These are phyloP conservation scores for Pezicula neosporulosa DNA, from an alignment of 2,329 filamentous ascomycete species.

Conservation along the genomic window DNA sequence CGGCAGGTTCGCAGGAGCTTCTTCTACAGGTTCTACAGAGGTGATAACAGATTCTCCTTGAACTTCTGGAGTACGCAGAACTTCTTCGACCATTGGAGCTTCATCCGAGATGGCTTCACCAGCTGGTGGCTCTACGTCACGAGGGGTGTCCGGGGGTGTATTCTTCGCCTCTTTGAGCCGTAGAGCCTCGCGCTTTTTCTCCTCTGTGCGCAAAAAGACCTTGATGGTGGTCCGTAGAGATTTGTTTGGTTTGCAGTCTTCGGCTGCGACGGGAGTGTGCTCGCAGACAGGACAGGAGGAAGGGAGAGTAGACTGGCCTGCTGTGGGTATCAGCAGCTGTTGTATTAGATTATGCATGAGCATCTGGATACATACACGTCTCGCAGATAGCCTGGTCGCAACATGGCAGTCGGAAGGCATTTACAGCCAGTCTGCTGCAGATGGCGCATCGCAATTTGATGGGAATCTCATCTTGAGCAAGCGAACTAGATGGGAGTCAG, in stretches of 20 bases:
- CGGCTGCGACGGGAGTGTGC: conserved; percentile 81
- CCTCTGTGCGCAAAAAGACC: conserved; percentile 84
- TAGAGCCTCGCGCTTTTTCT: conserved; percentile 78
- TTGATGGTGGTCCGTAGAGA: conserved; percentile 88
- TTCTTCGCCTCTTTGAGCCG: conserved; percentile 40
- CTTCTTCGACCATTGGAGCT: conserved; percentile 3
- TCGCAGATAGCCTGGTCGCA: conserved; percentile 96
- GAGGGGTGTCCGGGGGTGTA: conserved; percentile 28
- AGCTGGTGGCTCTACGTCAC: conserved; percentile 17
- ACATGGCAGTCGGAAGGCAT: conserved; percentile 88
- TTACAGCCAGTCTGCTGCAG: conserved; percentile 86
- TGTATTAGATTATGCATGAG: neutral
- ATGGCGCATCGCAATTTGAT: conserved; percentile 93
- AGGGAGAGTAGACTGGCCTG: conserved; percentile 73
- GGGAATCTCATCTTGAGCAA: conserved; percentile 71
- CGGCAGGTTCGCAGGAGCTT: conserved; percentile 2
- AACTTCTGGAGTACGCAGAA: conserved; percentile 3
- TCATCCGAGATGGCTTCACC: conserved; percentile 13
- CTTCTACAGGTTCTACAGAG: conserved; percentile 6
- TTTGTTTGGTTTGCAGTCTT: conserved; percentile 86
- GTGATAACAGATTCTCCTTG: conserved; percentile 5
- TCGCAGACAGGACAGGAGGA: conserved; percentile 89
- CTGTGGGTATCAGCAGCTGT: conserved; percentile 14
- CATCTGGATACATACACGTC: conserved; percentile 56
- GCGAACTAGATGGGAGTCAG: conserved; percentile 21